phyloP scores from a whole-genome alignment of 495 filamentous ascomycete genomes.

The Penicillium crystallinum region DNA sequence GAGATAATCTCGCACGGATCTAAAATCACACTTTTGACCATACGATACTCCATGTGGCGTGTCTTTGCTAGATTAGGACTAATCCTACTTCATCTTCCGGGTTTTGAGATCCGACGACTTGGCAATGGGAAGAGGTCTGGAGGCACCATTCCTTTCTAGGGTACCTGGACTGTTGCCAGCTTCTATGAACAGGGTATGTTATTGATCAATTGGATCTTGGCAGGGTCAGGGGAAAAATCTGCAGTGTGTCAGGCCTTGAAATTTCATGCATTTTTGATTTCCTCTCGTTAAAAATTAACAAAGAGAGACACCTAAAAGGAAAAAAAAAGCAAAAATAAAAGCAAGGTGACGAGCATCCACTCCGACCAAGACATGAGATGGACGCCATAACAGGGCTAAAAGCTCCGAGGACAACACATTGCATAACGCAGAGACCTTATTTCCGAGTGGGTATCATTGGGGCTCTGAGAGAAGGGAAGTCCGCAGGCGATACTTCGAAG shows the following conservation, averaged over 20 bases:
- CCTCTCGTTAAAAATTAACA: not conserved
- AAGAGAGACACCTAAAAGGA: not conserved
- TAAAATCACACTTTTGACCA: slow-evolving; percentile 3
- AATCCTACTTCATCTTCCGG: not conserved
- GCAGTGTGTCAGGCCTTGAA: not conserved
- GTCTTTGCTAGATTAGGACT: not conserved
- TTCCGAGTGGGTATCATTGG: not conserved
- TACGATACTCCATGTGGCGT: slow-evolving; percentile 10
- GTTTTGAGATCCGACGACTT: not conserved
- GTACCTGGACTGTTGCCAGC: not conserved
- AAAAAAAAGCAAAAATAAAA: not conserved
- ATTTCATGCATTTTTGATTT: not conserved
- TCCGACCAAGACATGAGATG: slow-evolving; percentile 7
- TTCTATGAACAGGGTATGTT: not conserved
- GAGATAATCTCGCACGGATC: not conserved
- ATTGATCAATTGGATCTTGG: slow-evolving; percentile 11
- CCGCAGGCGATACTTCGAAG: not conserved
- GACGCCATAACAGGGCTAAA: slow-evolving; percentile 6
- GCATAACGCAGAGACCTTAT: not conserved
- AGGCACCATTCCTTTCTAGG: not conserved
- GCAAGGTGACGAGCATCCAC: not conserved
- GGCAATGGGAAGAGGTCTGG: not conserved
- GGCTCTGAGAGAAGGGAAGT: not conserved
- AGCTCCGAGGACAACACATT: slow-evolving; percentile 2
- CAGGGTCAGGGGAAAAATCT: not conserved